phyloP scores from a whole-genome alignment of 1,139 yeast genomes.

The Sugiyamaella paludigena region DNA sequence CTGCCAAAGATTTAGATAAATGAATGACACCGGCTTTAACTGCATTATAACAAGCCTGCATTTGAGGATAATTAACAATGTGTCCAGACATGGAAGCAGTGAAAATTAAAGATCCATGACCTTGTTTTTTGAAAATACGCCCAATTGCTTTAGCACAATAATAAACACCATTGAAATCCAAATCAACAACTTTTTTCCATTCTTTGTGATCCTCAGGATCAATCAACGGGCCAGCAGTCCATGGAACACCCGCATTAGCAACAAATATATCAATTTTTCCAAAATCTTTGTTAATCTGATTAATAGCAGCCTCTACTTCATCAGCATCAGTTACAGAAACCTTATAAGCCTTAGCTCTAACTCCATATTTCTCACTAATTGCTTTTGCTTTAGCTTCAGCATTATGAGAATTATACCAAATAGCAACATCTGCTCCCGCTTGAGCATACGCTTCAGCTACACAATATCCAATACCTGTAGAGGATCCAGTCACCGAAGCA shows the following conservation, averaged over 20 bases:
- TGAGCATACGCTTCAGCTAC: conserved; percentile 86
- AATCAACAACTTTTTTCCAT: conserved; percentile 68
- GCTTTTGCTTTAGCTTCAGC: conserved; percentile 59
- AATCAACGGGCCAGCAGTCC: conserved; percentile 71
- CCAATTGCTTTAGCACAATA: conserved; percentile 74
- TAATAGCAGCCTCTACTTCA: conserved; percentile 56
- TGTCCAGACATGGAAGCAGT: conserved; percentile 92
- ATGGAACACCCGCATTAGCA: conserved; percentile 89
- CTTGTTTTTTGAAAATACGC: conserved; percentile 64
- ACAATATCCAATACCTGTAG: conserved; percentile 80
- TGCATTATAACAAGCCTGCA: conserved; percentile 87
- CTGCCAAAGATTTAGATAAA: conserved; percentile 75
- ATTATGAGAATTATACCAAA: conserved; percentile 73
- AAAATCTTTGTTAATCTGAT: conserved; percentile 64
- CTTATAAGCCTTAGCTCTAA: conserved; percentile 66
- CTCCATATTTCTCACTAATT: conserved; percentile 60
- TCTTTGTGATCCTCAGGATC: conserved; percentile 56
- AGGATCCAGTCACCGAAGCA: conserved; percentile 85
- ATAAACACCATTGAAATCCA: conserved; percentile 74
- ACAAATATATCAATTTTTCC: conserved; percentile 79
- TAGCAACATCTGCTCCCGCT: conserved; percentile 87
- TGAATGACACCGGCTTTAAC: conserved; percentile 87
- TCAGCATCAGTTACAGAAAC: conserved; percentile 62
- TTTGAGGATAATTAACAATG: conserved; percentile 83
- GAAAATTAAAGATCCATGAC: conserved; percentile 70